phyloP scores from a whole-genome alignment of 2,329 filamentous ascomycete species.

The Hymenoscyphus fructigenus region DNA sequence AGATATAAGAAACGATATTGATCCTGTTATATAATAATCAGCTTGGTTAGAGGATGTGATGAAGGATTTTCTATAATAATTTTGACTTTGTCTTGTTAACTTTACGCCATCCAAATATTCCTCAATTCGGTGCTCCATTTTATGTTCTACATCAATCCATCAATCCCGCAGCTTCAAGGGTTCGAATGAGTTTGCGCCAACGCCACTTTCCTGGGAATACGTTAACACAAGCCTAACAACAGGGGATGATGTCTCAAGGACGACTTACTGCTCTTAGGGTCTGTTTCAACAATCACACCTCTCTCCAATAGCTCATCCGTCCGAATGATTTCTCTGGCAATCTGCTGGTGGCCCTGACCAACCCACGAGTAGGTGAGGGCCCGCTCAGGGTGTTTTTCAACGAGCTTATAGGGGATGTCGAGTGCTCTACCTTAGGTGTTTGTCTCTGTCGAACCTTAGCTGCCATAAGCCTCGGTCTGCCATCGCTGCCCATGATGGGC shows the following conservation, averaged over 20 bases:
- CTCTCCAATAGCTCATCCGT: neutral
- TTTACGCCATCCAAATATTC: neutral
- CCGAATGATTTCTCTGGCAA: constrained; percentile 7
- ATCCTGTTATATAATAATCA: neutral
- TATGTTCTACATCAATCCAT: neutral
- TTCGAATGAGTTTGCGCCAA: constrained; percentile 12
- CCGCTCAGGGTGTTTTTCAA: constrained; percentile 18
- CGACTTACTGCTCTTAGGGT: neutral
- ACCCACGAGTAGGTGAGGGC: constrained; percentile 19
- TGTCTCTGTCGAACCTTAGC: constrained; percentile 12
- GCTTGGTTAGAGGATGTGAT: neutral
- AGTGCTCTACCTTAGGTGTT: constrained; percentile 11
- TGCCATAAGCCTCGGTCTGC: neutral
- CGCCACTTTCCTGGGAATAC: constrained; percentile 13
- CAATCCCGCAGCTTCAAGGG: neutral
- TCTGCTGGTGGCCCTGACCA: constrained; percentile 15
- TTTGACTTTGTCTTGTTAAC: neutral
- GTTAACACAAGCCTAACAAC: neutral
- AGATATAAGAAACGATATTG: neutral
- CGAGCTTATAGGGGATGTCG: constrained; percentile 14
- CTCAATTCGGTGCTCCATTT: neutral
- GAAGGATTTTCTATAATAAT: neutral
- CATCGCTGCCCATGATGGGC: constrained; percentile 6
- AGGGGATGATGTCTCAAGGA: neutral
- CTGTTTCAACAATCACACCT: neutral